These are phyloP conservation scores for Diutina pseudorugosa DNA, from an alignment of 1,139 yeast genomes.

Conservation along the genomic window DNA sequence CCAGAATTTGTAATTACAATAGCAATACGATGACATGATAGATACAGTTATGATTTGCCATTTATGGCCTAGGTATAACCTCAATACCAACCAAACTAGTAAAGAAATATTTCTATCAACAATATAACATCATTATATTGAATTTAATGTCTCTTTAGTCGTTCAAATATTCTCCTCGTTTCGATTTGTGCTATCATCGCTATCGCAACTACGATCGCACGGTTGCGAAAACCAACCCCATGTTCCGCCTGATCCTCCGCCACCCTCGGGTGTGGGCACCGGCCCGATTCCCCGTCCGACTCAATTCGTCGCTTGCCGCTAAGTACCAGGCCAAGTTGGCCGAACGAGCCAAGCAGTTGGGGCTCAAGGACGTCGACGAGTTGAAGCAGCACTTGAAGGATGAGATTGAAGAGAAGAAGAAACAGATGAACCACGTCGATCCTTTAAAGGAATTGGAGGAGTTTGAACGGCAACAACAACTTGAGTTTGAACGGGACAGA, in stretches of 20 bases:
- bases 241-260: not conserved
- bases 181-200: not conserved
- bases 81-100: too few relatives aligned
- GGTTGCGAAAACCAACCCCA: constrained; percentile 6
- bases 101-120: too few relatives aligned
- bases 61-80: too few relatives aligned
- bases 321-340: constrained; percentile 22
- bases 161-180: too few relatives aligned
- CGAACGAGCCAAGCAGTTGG: constrained; percentile 24
- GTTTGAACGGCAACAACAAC: constrained; percentile 26
- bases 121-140: too few relatives aligned
- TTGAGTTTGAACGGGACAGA: constrained; percentile 18
- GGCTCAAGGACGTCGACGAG: constrained; percentile 40
- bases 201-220: constrained; percentile 9
- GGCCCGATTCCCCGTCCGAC: not conserved
- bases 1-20: too few relatives aligned
- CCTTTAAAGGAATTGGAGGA: constrained; percentile 59
- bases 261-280: not conserved
- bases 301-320: not conserved
- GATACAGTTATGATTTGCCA: too few relatives aligned
- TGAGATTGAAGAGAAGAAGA: constrained; percentile 43
- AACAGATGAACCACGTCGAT: constrained; percentile 48
- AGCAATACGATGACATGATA: too few relatives aligned
- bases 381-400: constrained; percentile 53
- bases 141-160: too few relatives aligned